phyloP scores from a whole-genome alignment of 2,329 filamentous ascomycete genomes.

The Fusarium sterilihyphosum region DNA sequence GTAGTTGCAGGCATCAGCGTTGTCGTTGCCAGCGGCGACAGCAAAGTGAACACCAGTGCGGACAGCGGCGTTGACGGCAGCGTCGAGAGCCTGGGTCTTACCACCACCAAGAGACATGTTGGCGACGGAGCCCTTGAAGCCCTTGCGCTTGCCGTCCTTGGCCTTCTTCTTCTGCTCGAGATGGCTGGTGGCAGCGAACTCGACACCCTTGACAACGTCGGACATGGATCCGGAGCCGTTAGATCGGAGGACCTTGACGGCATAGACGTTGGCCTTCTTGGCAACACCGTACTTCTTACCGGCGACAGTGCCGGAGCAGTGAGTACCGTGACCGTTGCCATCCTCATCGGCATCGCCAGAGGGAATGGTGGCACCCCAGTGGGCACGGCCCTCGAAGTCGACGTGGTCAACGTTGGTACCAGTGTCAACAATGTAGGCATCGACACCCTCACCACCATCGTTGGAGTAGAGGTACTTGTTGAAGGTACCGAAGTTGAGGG shows the following conservation, averaged over 20 bases:
- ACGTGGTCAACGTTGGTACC: conserved; percentile 94
- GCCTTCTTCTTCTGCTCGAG: conserved; percentile 77
- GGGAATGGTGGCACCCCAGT: conserved; percentile 98
- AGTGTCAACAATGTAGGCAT: conserved; percentile 98
- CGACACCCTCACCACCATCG: conserved; percentile 94
- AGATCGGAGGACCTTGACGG: conserved; percentile 97
- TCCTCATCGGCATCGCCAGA: conserved; percentile 84
- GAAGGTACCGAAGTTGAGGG: conserved; percentile 88
- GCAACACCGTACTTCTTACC: conserved; percentile 99
- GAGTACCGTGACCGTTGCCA: conserved; percentile 98
- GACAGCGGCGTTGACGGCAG: conserved; percentile 93
- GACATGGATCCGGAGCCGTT: conserved; percentile 99
- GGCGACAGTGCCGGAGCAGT: conserved; percentile 97
- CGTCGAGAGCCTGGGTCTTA: conserved; percentile 91
- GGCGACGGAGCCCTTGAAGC: conserved; percentile 98
- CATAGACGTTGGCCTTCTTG: conserved; percentile 97
- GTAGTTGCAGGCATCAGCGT: conserved; percentile 99
- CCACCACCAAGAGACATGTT: conserved; percentile 99
- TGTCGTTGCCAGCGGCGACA: conserved; percentile 98
- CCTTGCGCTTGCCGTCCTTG: conserved; percentile 90
- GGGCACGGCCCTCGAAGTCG: conserved; percentile 95
- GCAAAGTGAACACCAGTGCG: conserved; percentile 94
- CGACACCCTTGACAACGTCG: conserved; percentile 97
- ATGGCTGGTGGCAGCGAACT: conserved; percentile 89
- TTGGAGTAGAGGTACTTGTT: conserved; percentile 97